Evolutionary conservation across 2,329 filamentous ascomycete genomes (phyloP), one percentile per base, ranked within the genome.

Genomic region (Sphaerulina musiva): DNA sequence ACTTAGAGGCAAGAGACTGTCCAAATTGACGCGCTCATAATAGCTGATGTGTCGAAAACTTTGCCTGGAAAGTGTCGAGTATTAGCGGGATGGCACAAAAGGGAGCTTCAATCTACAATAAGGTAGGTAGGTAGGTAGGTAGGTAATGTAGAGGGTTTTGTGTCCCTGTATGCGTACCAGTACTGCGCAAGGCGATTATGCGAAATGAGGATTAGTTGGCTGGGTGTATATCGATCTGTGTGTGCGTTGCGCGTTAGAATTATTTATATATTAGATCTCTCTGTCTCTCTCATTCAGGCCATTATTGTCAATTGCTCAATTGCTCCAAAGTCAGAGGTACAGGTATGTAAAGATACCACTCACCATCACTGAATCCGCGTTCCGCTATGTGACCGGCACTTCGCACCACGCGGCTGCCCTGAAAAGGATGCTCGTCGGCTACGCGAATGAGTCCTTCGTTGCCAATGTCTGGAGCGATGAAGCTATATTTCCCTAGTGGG

Each of bases 401-500:
- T 59, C 74, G 80, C 0, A 95, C 88, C 0, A 92, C 80, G 47
- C 87, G 43, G 14, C 43, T 77, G 0, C 87, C 89, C n/a, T 73
- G 70, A 69, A 95, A 95, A 1, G 81, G 80, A 0, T 79, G 73
- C 55, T 90, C 85, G 1, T 80, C 74, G 0, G 84, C 82, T 1
- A 82, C 73, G 0, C 83, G 76, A 0, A 92, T 71, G 20, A 85
- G 77, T 0, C 88, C 89, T 0, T 66, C 72, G 0, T 79, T 76
- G 0, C 87, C 85, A 36, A 97, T 81, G 62, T 96, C 89, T 4
- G 89, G 81, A 0, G 84, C 86, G 3, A 88, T 78, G 68, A 95
- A 96, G 0, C 87, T 89, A 62, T 84, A 82, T 69, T 96, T 86
- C 7, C 91, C 92, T 7, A 91, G 80, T 0, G 92, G 92, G 11